A percentile compares a stretch with the other conserved stretches of the same genome.
phyloP scores from a whole-genome alignment of 225 moss, liverwort and hornwort genomes.

The Pseudoscleropodium purum region DNA sequence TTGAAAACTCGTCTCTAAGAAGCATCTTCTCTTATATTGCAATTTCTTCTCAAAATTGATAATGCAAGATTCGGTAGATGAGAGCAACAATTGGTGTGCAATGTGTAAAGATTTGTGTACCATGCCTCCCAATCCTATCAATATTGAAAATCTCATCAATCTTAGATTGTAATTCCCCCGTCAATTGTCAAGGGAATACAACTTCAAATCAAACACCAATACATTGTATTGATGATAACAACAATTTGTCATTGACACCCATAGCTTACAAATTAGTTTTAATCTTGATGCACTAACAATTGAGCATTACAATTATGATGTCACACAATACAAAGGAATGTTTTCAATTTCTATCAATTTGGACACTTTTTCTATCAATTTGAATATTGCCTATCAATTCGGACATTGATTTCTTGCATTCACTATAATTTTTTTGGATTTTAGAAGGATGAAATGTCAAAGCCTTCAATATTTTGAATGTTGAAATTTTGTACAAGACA shows the following conservation, averaged over 20 bases:
- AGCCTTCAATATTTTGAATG: accelerated
- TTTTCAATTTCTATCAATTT: too few relatives aligned
- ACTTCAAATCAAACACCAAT: too few relatives aligned
- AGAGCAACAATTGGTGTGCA: neutral
- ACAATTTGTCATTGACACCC: too few relatives aligned
- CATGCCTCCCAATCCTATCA: too few relatives aligned
- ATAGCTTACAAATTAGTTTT: too few relatives aligned
- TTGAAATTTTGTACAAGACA: accelerated
- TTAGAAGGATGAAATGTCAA: neutral
- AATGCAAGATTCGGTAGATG: neutral
- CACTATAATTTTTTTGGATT: accelerated
- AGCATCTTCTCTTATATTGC: neutral
- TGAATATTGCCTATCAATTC: too few relatives aligned
- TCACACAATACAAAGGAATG: too few relatives aligned
- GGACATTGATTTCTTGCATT: too few relatives aligned
- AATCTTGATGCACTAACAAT: too few relatives aligned
- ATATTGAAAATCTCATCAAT: neutral
- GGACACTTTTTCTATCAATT: too few relatives aligned
- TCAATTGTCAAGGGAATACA: neutral
- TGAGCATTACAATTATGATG: too few relatives aligned
- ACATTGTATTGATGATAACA: too few relatives aligned
- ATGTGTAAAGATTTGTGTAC: neutral
- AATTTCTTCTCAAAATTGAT: neutral
- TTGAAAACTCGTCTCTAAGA: neutral
- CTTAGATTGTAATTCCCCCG: neutral